Evolutionary conservation across 495 filamentous ascomycete genomes (phyloP).

Genomic region (Elaphomyces granulatus): DNA sequence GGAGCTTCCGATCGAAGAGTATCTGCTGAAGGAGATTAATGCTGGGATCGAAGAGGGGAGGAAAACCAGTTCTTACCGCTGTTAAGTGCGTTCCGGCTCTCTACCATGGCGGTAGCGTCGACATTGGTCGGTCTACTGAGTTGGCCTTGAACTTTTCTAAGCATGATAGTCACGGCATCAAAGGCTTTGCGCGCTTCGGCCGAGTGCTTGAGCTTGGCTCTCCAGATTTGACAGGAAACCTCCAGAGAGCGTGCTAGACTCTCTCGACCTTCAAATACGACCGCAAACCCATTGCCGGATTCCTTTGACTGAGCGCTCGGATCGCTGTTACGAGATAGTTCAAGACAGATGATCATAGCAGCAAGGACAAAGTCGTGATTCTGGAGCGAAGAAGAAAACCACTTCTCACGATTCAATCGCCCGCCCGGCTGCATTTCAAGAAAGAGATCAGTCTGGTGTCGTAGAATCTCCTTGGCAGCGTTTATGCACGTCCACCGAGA

Average conservation of each 20-base stretch:
- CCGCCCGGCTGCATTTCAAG: conserved; percentile 61
- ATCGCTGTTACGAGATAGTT: conserved; percentile 34
- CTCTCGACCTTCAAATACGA: conserved; percentile 37
- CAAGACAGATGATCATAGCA: conserved; percentile 76
- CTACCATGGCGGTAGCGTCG: conserved; percentile 1
- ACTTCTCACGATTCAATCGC: conserved; percentile 54
- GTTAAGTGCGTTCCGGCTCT: neutral
- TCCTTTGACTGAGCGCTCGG: conserved; percentile 1
- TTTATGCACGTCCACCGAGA: conserved; percentile 72
- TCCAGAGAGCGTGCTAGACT: conserved; percentile 60
- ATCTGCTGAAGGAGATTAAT: neutral
- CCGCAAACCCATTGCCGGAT: conserved; percentile 7
- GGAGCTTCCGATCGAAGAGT: neutral
- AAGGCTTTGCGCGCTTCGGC: conserved; percentile 73
- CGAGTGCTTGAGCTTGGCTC: conserved; percentile 46
- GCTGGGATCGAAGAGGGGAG: neutral
- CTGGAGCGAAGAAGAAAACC: conserved; percentile 64
- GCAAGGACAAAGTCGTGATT: conserved; percentile 74
- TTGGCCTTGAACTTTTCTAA: conserved; percentile 33
- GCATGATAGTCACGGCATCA: conserved; percentile 56
- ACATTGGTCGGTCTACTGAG: neutral
- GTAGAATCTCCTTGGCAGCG: conserved; percentile 60
- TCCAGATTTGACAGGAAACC: conserved; percentile 55
- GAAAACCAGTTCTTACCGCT: neutral
- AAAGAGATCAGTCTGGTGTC: conserved; percentile 61